phyloP scores from a whole-genome alignment of 2,329 filamentous ascomycete species.

The Epichloe sibirici region DNA sequence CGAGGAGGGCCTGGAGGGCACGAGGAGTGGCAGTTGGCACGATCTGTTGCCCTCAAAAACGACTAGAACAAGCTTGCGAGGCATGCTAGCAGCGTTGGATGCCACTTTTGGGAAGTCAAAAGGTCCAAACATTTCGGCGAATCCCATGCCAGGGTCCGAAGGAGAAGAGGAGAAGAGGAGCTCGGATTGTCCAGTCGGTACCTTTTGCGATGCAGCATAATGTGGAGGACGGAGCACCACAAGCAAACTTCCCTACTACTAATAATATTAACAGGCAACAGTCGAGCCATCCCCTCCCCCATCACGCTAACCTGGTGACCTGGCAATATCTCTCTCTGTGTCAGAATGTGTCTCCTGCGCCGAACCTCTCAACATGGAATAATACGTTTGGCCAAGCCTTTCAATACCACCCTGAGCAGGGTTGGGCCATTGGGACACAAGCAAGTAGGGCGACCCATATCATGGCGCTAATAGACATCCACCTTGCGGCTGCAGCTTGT shows the following conservation, averaged over 20 bases:
- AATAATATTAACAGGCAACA: neutral
- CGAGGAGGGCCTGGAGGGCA: neutral
- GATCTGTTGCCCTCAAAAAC: neutral
- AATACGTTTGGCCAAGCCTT: constrained; percentile 7
- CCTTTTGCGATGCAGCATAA: constrained; percentile 1
- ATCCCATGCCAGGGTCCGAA: neutral
- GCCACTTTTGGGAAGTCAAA: neutral
- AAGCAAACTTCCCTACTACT: constrained; percentile 5
- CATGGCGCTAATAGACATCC: constrained; percentile 5
- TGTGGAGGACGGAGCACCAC: neutral
- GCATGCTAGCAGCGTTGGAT: neutral
- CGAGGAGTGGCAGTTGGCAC: neutral
- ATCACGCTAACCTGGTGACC: constrained; percentile 1
- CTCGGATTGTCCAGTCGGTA: constrained; percentile 4
- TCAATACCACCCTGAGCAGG: constrained; percentile 8
- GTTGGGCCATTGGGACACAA: constrained; percentile 5
- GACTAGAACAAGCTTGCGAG: neutral
- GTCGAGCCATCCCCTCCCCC: constrained; percentile 2
- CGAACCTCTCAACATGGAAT: constrained; percentile 2
- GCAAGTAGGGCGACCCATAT: constrained; percentile 2
- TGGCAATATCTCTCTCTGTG: neutral
- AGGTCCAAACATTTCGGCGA: neutral
- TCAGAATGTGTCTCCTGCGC: constrained; percentile 1
- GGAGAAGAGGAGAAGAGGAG: neutral
- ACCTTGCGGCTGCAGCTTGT: constrained; percentile 2